A percentile compares a stretch with the other conserved stretches of the same genome.
These are phyloP conservation scores for Yamagishiella unicocca DNA, from an alignment of 139 green algal species.

Conservation along the genomic window DNA sequence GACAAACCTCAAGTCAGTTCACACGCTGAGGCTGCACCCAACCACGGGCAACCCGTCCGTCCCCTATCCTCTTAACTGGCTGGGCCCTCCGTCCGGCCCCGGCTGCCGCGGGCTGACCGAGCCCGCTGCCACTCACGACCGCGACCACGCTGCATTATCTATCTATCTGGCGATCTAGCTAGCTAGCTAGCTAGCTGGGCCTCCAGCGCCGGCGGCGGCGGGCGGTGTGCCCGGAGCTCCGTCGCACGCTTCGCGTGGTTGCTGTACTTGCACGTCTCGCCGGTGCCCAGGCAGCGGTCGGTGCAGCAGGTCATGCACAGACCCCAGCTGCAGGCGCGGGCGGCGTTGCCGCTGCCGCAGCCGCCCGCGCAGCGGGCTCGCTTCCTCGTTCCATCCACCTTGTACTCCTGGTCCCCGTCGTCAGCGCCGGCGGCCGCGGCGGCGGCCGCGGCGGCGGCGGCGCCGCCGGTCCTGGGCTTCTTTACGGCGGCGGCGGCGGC, in stretches of 20 bases:
- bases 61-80: too few species aligned
- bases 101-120: too few species aligned
- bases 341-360: slow-evolving; percentile 26
- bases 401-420: not conserved
- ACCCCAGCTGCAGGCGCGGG: slow-evolving; percentile 19
- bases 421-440: not conserved
- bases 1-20: too few species aligned
- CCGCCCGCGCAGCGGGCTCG: slow-evolving; percentile 14
- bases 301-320: slow-evolving; percentile 33
- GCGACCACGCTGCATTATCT: too few species aligned
- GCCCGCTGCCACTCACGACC: too few species aligned
- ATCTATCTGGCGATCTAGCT: too few species aligned
- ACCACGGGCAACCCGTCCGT: too few species aligned
- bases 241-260: slow-evolving; percentile 37
- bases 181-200: too few species aligned
- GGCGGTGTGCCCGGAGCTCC: slow-evolving; percentile 9
- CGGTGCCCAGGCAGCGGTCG: not conserved
- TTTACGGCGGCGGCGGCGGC: not conserved
- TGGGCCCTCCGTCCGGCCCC: too few species aligned
- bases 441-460: not conserved
- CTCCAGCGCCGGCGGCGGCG: too few species aligned
- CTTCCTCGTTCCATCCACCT: not conserved
- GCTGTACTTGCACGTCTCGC: slow-evolving; percentile 34
- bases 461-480: not conserved
- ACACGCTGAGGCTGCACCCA: too few species aligned